These are phyloP conservation scores for Vaccinium vitisidaea DNA, from an alignment of 148 eudicot species.

Conservation along the genomic window DNA sequence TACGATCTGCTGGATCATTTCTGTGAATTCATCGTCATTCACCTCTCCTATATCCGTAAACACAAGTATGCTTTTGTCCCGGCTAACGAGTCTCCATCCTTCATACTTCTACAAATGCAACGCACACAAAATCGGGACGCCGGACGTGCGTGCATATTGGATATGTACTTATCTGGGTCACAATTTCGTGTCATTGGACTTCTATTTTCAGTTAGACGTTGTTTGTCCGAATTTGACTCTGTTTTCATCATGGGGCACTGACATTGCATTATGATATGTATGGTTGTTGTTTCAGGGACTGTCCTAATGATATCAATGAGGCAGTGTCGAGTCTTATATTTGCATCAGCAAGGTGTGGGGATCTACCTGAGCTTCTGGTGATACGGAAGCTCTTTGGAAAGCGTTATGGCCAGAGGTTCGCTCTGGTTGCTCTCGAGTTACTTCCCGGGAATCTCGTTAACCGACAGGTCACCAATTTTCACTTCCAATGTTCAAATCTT, in stretches of 20 bases:
- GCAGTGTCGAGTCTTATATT: constrained; percentile 74
- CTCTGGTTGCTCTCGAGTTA: constrained; percentile 43
- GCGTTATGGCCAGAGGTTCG: constrained; percentile 65
- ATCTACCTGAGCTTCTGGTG: constrained; percentile 62
- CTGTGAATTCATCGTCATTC: constrained; percentile 58
- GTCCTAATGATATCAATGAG: constrained; percentile 69
- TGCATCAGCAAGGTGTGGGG: constrained; percentile 75
- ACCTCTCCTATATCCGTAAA: constrained; percentile 63
- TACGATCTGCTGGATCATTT: constrained; percentile 61
- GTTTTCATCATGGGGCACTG: neutral
- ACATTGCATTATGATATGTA: neutral
- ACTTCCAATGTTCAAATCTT: neutral
- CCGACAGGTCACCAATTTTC: constrained; percentile 34
- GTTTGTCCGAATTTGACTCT: neutral
- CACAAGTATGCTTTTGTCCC: constrained; percentile 43
- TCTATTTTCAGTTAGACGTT: neutral
- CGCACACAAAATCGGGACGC: neutral
- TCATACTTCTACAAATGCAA: neutral
- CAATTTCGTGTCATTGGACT: neutral
- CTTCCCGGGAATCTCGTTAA: constrained; percentile 78
- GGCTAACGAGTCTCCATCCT: neutral
- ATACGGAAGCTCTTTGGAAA: constrained; percentile 65
- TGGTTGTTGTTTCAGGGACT: constrained; percentile 44
- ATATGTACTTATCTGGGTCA: neutral
- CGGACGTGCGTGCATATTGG: neutral